Conservation (phyloP, 1,139 yeast genomes). For the Kodamaea ohmeri region DNA sequence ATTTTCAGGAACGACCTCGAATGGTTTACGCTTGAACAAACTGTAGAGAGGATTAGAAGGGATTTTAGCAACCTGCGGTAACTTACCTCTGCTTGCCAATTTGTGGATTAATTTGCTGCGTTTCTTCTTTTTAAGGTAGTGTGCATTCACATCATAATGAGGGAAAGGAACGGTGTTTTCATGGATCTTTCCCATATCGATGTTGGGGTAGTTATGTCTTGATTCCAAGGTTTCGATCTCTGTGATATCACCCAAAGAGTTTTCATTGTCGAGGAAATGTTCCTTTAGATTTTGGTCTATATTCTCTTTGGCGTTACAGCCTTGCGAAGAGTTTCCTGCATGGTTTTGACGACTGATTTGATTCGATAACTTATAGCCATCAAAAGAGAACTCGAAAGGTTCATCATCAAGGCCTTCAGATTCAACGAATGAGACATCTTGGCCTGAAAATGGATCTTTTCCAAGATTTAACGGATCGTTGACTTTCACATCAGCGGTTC, state of each 20-base stretch:
- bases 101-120: not conserved
- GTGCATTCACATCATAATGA: not conserved
- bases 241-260: no score
- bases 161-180: not conserved
- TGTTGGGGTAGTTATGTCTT: no score
- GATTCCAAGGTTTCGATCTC: no score
- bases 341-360: no score
- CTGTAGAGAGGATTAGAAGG: not conserved
- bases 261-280: no score
- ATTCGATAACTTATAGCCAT: no score
- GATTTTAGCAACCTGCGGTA: not conserved
- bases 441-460: not conserved
- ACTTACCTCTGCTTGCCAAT: slow-evolving; percentile 1
- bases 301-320: no score
- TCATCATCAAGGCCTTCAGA: not conserved
- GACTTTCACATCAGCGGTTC: not conserved
- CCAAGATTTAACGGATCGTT: not conserved
- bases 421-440: slow-evolving; percentile 2
- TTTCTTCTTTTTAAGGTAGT: not conserved
- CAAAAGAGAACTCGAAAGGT: not conserved
- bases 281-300: no score
- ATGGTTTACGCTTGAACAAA: slow-evolving; percentile 1
- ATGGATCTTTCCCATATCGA: not conserved
- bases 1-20: not conserved
- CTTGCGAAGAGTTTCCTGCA: no score